A percentile compares a stretch with the other conserved stretches of the same genome.
These are phyloP conservation scores for Gaillardinia entomophila DNA, from an alignment of 805 yeast species.

Conservation along the genomic window DNA sequence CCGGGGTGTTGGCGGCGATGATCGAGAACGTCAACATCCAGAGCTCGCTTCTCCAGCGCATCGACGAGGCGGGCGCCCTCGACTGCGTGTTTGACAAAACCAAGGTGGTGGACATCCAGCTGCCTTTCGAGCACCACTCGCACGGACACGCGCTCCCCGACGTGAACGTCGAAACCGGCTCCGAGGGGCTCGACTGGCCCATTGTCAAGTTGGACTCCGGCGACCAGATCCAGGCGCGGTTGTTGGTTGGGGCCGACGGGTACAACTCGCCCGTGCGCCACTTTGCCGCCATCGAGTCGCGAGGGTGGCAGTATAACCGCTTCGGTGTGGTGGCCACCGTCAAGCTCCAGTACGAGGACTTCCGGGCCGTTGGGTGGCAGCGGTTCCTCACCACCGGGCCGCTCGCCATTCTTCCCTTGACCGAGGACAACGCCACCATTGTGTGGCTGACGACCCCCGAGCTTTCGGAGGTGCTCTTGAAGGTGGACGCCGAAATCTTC, in stretches of 20 bases:
- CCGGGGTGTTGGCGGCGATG: conserved; percentile 62
- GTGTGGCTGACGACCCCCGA: conserved; percentile 92
- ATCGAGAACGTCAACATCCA: conserved; percentile 84
- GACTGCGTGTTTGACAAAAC: conserved; percentile 55
- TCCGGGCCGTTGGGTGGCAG: conserved; percentile 81
- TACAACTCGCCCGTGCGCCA: conserved; percentile 87
- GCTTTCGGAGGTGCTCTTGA: conserved; percentile 55
- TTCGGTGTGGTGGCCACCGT: conserved; percentile 93
- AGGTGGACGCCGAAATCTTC: conserved; percentile 57
- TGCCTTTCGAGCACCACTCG: conserved; percentile 2
- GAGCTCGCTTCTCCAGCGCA: conserved; percentile 54
- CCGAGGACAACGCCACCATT: conserved; percentile 78
- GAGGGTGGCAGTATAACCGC: conserved; percentile 88
- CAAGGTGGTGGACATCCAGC: conserved; percentile 54
- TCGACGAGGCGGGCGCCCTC: conserved; percentile 21
- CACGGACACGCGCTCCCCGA: conserved; percentile 8
- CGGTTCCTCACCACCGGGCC: conserved; percentile 91
- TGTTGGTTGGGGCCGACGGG: conserved; percentile 95
- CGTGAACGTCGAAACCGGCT: conserved; percentile 12
- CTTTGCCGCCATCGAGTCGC: conserved; percentile 72
- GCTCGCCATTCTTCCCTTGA: conserved; percentile 83
- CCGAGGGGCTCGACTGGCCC: conserved; percentile 61
- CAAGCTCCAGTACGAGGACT: conserved; percentile 66
- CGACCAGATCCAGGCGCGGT: conserved; percentile 53
- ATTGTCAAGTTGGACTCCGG: conserved; percentile 64